These are phyloP conservation scores for Pestalotiopsis sp. DNA, from an alignment of 2,329 filamentous ascomycete species.

Conservation along the genomic window DNA sequence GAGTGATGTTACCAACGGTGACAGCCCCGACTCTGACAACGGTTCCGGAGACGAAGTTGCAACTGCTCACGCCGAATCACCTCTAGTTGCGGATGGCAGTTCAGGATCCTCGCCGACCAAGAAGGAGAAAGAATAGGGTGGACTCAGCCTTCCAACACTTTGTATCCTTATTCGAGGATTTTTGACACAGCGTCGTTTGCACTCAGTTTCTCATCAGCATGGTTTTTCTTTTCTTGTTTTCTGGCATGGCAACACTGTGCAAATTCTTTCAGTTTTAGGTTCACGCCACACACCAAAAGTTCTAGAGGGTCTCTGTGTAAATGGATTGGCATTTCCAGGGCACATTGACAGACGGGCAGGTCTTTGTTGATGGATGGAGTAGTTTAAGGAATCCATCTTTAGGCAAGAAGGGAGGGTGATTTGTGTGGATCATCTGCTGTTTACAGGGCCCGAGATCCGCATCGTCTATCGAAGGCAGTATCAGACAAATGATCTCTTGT, in stretches of 20 bases:
- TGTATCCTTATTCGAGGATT: slow-evolving; percentile 13
- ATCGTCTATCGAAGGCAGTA: slow-evolving; percentile 2
- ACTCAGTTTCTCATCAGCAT: neutral
- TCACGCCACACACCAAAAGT: neutral
- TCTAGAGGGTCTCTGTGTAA: neutral
- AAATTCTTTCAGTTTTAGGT: neutral
- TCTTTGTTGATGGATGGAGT: slow-evolving; percentile 5
- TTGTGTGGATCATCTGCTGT: slow-evolving; percentile 11
- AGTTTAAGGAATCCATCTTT: slow-evolving; percentile 7
- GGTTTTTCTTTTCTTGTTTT: neutral
- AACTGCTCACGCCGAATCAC: slow-evolving; percentile 56
- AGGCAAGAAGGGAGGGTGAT: slow-evolving; percentile 7
- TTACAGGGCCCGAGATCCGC: neutral
- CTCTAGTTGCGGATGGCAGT: slow-evolving; percentile 44
- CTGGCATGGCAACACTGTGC: slow-evolving; percentile 7
- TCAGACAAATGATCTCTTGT: slow-evolving; percentile 12
- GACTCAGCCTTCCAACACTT: slow-evolving; percentile 19
- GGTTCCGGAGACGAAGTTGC: slow-evolving; percentile 53
- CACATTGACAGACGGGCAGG: neutral
- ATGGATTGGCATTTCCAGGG: slow-evolving; percentile 8
- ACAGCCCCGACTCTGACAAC: slow-evolving; percentile 47
- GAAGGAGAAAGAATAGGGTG: slow-evolving; percentile 39
- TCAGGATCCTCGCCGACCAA: slow-evolving; percentile 53
- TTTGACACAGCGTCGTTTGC: neutral
- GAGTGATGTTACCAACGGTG: slow-evolving; percentile 40